A percentile compares a stretch with the other conserved stretches of the same genome.
Evolutionary conservation across 805 yeast species (phyloP).

Genomic region (Candida tammaniensis): DNA sequence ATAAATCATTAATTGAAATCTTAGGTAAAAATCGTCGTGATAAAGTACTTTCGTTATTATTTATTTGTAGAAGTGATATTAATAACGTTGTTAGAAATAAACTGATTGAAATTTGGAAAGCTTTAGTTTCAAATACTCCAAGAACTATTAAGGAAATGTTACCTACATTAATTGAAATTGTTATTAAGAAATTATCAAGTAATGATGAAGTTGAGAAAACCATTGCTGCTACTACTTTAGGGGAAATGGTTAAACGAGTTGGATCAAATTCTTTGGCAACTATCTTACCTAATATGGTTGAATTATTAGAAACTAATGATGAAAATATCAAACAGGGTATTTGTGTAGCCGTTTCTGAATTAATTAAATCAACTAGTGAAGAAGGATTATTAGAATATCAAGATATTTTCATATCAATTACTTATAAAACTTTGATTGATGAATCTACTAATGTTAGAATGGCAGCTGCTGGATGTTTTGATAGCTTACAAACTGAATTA

Average conservation of each 20-base stretch:
- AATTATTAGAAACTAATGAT: conserved; percentile 61
- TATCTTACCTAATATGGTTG: conserved; percentile 79
- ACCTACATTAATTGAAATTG: conserved; percentile 75
- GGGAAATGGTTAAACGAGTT: conserved; percentile 91
- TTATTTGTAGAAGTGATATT: conserved; percentile 90
- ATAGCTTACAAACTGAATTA: conserved; percentile 73
- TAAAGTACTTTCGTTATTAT: conserved; percentile 77
- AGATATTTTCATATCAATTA: conserved; percentile 65
- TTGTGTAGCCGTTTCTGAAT: conserved; percentile 87
- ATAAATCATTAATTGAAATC: conserved; percentile 65
- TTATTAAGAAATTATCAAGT: conserved; percentile 83
- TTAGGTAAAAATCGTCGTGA: conserved; percentile 90
- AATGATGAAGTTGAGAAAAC: conserved; percentile 72
- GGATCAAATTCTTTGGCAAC: conserved; percentile 84
- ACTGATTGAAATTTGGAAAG: conserved; percentile 94
- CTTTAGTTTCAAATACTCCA: conserved; percentile 93
- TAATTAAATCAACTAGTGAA: conserved; percentile 68
- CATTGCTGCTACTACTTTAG: conserved; percentile 90
- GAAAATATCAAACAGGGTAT: conserved; percentile 72
- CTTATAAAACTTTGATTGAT: conserved; percentile 79
- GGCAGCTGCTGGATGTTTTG: conserved; percentile 90
- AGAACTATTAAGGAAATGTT: conserved; percentile 88
- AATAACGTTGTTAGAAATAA: conserved; percentile 85
- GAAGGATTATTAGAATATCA: conserved; percentile 65
- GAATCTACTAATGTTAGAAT: conserved; percentile 71